Conservation (phyloP, 306 rosid genomes). For the Vigna unguiculata region DNA sequence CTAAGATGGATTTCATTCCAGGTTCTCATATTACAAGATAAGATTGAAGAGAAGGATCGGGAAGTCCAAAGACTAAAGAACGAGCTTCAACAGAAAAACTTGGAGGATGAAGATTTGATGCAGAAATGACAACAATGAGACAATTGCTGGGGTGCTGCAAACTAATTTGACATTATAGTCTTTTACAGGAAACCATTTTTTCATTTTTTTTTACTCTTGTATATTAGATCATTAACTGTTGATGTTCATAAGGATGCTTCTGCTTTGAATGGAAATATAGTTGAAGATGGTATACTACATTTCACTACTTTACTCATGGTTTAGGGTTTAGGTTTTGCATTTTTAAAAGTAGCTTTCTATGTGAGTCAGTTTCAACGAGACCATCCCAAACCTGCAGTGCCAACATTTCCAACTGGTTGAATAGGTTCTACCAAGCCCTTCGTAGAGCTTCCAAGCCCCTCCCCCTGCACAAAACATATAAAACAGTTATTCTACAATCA, state of each 20-base stretch:
- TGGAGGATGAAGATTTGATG: constrained; percentile 58
- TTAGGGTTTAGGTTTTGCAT: too few species aligned
- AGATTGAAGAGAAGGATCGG: constrained; percentile 47
- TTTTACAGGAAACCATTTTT: too few species aligned
- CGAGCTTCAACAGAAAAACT: constrained; percentile 56
- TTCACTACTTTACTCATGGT: background rate
- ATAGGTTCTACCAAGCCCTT: constrained; percentile 80
- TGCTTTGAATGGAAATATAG: background rate
- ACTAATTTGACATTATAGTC: too few species aligned
- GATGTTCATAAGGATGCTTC: background rate
- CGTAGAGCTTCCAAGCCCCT: constrained; percentile 75
- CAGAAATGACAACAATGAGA: constrained; percentile 45
- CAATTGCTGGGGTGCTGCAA: too few species aligned
- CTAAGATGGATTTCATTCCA: constrained; percentile 11
- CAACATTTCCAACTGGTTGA: constrained; percentile 73
- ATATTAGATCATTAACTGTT: too few species aligned
- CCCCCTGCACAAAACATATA: constrained; percentile 63
- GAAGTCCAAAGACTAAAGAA: constrained; percentile 59
- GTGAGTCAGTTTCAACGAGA: constrained; percentile 39
- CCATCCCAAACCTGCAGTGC: constrained; percentile 89
- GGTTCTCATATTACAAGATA: constrained; percentile 53
- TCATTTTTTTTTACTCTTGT: too few species aligned
- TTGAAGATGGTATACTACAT: background rate
- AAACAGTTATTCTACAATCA: background rate
- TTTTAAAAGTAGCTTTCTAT: background rate